Evolutionary conservation across 2,329 filamentous ascomycete species (phyloP).

Genomic region (Tolypocladium amazonense): DNA sequence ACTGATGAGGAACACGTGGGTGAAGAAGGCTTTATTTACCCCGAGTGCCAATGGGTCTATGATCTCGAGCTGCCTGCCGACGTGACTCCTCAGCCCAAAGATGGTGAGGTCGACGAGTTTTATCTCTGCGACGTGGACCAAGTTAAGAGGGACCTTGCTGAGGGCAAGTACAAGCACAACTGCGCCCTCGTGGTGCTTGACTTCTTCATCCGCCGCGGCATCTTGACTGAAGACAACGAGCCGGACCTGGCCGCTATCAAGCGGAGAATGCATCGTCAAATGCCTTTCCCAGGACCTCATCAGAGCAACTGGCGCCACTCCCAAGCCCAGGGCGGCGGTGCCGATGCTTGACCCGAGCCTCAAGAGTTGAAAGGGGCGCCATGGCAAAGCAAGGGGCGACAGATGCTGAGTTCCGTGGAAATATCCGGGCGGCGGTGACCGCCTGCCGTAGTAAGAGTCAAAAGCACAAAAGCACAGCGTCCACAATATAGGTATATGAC

Average conservation of each 20-base stretch:
- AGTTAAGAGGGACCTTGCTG: conserved; percentile 56
- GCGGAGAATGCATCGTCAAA: conserved; percentile 61
- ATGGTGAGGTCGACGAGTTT: conserved; percentile 85
- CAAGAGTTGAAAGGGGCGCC: not conserved
- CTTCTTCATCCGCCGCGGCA: conserved; percentile 79
- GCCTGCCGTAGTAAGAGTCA: not conserved
- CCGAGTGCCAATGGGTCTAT: conserved; percentile 86
- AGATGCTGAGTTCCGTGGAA: not conserved
- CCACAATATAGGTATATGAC: not conserved
- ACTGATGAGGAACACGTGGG: conserved; percentile 67
- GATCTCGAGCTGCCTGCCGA: conserved; percentile 67
- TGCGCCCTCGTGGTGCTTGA: conserved; percentile 77
- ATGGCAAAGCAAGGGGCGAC: not conserved
- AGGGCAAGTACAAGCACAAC: conserved; percentile 84
- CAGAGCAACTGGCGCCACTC: conserved; percentile 20
- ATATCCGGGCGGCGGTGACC: not conserved
- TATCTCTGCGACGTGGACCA: conserved; percentile 68
- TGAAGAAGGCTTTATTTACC: conserved; percentile 73
- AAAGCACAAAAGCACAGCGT: not conserved
- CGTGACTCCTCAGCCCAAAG: conserved; percentile 63
- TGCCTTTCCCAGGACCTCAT: conserved; percentile 70
- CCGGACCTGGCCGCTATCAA: conserved; percentile 66
- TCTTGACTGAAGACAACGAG: conserved; percentile 72
- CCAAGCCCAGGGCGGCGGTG: not conserved
- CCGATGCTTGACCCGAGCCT: not conserved